These are phyloP conservation scores for Hirsutella thompsonii DNA, from an alignment of 2,329 filamentous ascomycete genomes.

Conservation along the genomic window DNA sequence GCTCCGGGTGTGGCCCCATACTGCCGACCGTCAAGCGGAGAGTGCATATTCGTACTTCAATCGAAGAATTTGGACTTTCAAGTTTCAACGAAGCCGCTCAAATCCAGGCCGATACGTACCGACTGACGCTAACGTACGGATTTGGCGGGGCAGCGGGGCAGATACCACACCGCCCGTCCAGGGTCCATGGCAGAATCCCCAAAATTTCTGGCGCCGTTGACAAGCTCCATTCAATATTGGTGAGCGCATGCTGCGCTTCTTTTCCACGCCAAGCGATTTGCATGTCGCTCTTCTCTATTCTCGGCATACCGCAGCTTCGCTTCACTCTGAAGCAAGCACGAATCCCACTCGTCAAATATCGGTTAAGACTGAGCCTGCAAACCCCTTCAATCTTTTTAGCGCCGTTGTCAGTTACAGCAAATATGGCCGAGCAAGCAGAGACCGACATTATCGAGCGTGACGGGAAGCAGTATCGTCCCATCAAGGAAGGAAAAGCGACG, in stretches of 20 bases:
- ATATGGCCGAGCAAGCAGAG: conserved; percentile 7
- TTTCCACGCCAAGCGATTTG: no score
- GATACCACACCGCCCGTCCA: conserved; percentile 7
- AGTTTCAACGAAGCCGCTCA: no score
- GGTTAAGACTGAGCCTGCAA: conserved; percentile 7
- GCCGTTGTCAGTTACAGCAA: background rate
- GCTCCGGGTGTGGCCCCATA: no score
- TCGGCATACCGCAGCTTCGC: no score
- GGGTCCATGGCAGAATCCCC: conserved; percentile 10
- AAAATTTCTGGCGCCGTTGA: conserved; percentile 7
- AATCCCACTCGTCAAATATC: no score
- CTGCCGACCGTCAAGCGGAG: no score
- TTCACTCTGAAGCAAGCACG: no score
- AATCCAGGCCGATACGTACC: no score
- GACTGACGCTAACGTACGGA: background rate
- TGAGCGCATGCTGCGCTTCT: no score
- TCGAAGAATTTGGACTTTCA: no score
- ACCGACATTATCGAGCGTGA: conserved; percentile 18
- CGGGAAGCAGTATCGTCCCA: conserved; percentile 35
- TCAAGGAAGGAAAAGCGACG: conserved; percentile 43
- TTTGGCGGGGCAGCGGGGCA: background rate
- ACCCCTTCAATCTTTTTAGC: background rate
- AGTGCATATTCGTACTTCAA: no score
- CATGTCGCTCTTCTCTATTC: no score
- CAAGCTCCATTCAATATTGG: background rate